phyloP scores from a whole-genome alignment of 345 rosid genomes.

The Corymbia maculata region DNA sequence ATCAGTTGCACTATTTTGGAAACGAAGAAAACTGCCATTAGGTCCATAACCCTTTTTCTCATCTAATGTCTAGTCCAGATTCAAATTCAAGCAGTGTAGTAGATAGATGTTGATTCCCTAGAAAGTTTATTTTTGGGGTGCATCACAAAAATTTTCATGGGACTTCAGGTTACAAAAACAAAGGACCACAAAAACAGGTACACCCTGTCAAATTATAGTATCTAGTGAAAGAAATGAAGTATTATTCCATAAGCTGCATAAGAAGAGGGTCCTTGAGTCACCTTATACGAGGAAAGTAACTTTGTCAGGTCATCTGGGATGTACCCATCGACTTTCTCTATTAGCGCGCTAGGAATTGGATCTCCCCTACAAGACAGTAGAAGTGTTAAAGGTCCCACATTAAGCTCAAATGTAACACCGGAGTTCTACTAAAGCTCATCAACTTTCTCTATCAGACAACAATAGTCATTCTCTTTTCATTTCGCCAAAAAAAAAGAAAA shows the following conservation, averaged over 20 bases:
- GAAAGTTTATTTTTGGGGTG: not conserved
- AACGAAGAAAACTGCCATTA: not conserved
- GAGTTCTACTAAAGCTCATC: not conserved
- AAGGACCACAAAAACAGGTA: not conserved
- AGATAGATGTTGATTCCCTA: not conserved
- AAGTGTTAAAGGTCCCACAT: conserved; percentile 1
- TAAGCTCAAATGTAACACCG: not conserved
- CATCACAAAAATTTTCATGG: not conserved
- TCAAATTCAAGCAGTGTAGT: not conserved
- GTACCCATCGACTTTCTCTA: conserved; percentile 61
- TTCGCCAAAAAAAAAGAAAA: not conserved
- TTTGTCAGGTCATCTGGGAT: conserved; percentile 58
- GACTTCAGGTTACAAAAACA: not conserved
- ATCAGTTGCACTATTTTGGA: not conserved
- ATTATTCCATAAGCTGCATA: not conserved
- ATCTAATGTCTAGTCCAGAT: not conserved
- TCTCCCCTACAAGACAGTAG: conserved; percentile 50
- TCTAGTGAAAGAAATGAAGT: not conserved
- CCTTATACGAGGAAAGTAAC: conserved; percentile 47
- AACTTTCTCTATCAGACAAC: not conserved
- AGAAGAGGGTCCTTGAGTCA: not conserved
- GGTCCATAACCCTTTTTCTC: not conserved
- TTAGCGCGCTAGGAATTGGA: conserved; percentile 61
- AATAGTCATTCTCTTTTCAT: not conserved
- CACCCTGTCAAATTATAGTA: not conserved